Conservation (phyloP, 768 basidiomycete species). For the Hortiboletus flavorubellus region DNA sequence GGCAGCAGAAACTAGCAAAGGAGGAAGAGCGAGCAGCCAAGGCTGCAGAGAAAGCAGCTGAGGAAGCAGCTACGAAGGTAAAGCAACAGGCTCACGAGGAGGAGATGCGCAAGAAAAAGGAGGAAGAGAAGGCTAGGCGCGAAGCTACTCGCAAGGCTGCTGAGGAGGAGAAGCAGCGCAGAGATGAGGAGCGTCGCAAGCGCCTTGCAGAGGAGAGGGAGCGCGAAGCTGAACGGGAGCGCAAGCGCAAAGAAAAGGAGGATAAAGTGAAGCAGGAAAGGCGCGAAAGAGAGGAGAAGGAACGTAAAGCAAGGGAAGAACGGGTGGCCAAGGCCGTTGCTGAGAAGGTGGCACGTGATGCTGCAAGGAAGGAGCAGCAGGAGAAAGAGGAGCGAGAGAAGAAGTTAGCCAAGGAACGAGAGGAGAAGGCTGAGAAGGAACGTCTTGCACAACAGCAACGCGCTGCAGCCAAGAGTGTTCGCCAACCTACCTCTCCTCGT, state of each 20-base stretch:
- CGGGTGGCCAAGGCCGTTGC: slow-evolving; percentile 52
- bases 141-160: slow-evolving; percentile 72
- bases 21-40: slow-evolving; percentile 85
- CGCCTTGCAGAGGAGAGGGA: slow-evolving; percentile 79
- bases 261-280: slow-evolving; percentile 52
- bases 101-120: slow-evolving; percentile 73
- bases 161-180: slow-evolving; percentile 80
- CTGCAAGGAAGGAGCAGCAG: slow-evolving; percentile 41
- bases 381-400: slow-evolving; percentile 68
- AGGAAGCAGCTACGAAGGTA: slow-evolving; percentile 75
- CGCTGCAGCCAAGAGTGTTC: slow-evolving; percentile 43
- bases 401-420: slow-evolving; percentile 61
- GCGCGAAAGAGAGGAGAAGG: slow-evolving; percentile 56
- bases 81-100: slow-evolving; percentile 77
- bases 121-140: slow-evolving; percentile 80
- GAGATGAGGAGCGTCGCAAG: slow-evolving; percentile 80
- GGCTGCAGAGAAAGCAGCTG: slow-evolving; percentile 83
- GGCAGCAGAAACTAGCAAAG: slow-evolving; percentile 88
- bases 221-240: slow-evolving; percentile 70
- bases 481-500: slow-evolving; percentile 51
- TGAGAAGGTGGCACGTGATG: slow-evolving; percentile 45
- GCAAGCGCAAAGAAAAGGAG: slow-evolving; percentile 72
- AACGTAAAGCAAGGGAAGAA: slow-evolving; percentile 64
- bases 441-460: slow-evolving; percentile 49
- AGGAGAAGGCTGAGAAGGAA: slow-evolving; percentile 51